Conservation (phyloP, 2,329 filamentous ascomycete genomes). For the Colletotrichum chlorophyti region DNA sequence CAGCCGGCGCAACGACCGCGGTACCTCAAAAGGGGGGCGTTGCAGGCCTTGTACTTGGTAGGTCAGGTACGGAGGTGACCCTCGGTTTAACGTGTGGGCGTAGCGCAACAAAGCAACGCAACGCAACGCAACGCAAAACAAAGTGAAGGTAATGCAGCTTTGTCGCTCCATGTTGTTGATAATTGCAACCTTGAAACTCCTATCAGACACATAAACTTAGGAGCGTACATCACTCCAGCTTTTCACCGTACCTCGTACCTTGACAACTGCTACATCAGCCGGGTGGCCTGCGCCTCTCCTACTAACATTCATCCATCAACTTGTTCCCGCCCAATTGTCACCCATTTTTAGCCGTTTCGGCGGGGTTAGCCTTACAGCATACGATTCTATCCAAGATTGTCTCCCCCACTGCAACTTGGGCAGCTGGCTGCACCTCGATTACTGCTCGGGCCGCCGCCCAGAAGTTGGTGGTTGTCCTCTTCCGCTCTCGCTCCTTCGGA, state of each 20-base stretch:
- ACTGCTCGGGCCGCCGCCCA: constrained; percentile 25
- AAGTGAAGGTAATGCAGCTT: too few species aligned
- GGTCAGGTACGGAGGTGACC: too few species aligned
- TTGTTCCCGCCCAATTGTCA: constrained; percentile 10
- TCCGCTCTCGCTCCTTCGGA: constrained; percentile 20
- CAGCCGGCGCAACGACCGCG: too few species aligned
- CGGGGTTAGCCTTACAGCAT: constrained; percentile 27
- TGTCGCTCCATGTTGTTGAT: too few species aligned
- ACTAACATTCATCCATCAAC: constrained; percentile 18
- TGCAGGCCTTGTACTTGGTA: neutral
- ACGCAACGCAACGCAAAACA: constrained; percentile 1
- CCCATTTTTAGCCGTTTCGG: constrained; percentile 26
- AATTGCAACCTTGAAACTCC: constrained; percentile 1
- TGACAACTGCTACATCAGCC: too few species aligned
- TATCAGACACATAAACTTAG: constrained; percentile 2
- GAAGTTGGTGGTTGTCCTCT: constrained; percentile 19
- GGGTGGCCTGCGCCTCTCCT: constrained; percentile 24
- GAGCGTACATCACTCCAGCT: neutral
- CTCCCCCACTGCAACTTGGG: constrained; percentile 9
- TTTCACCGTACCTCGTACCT: constrained; percentile 15
- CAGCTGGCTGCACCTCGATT: neutral
- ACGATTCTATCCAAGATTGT: too few species aligned
- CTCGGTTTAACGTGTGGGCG: neutral
- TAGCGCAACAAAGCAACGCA: neutral
- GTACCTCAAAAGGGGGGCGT: neutral